Percentiles rank a stretch among this genome's conserved stretches.
Conservation (phyloP, 129 eudicot genomes). For the Escallonia herrerae region DNA sequence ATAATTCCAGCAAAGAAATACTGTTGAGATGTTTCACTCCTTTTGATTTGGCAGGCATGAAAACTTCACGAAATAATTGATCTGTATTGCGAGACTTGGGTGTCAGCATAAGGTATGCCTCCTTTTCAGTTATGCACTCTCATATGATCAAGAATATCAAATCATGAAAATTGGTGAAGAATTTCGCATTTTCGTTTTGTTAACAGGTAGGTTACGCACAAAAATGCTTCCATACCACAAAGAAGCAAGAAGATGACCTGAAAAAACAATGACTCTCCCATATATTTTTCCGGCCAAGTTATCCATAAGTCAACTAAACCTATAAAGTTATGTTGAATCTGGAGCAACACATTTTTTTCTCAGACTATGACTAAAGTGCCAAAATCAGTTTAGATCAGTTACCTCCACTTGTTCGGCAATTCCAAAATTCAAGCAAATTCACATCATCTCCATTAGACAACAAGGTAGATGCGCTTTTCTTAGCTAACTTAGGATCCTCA, state of each 20-base stretch:
- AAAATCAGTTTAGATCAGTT: not conserved
- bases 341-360: not conserved
- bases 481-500: constrained; percentile 41
- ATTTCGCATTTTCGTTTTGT: too few species aligned
- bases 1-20: too few species aligned
- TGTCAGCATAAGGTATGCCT: too few species aligned
- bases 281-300: too few species aligned
- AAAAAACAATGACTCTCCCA: not conserved
- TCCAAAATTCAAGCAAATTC: constrained; percentile 55
- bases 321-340: not conserved
- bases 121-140: too few species aligned
- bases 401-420: constrained; percentile 74
- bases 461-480: constrained; percentile 42
- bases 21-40: too few species aligned
- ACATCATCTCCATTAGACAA: constrained; percentile 30
- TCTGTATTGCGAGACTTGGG: too few species aligned
- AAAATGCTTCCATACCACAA: not conserved
- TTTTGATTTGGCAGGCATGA: too few species aligned
- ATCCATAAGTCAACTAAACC: not conserved
- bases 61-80: too few species aligned
- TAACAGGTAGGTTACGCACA: not conserved
- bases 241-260: not conserved
- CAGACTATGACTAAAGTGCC: not conserved
- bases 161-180: too few species aligned
- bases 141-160: too few species aligned